Conservation (phyloP, 2,329 filamentous ascomycete genomes). For the Tolypocladium pustulatum region DNA sequence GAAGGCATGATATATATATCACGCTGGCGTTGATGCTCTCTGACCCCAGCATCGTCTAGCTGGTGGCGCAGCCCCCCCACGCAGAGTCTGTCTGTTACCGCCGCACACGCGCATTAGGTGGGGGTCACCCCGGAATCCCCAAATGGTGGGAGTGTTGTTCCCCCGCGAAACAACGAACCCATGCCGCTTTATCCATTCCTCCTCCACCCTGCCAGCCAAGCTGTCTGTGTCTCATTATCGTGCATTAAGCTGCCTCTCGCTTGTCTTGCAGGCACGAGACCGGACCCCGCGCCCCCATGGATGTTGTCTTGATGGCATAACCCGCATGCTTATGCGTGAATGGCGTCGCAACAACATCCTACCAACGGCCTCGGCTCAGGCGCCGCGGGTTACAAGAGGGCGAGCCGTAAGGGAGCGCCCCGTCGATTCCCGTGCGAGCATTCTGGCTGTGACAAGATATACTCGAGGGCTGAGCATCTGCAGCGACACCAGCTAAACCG, state of each 20-base stretch:
- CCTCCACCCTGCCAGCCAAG: background rate
- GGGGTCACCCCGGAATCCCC: constrained; percentile 8
- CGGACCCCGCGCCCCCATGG: background rate
- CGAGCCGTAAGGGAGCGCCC: constrained; percentile 39
- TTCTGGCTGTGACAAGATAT: constrained; percentile 66
- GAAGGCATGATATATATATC: background rate
- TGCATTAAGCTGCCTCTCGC: background rate
- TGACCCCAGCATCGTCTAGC: background rate
- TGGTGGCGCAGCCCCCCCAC: constrained; percentile 1
- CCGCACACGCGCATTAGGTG: background rate
- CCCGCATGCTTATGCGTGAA: constrained; percentile 4
- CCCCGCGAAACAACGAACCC: constrained; percentile 5
- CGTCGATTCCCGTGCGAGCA: constrained; percentile 53
- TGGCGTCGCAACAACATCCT: constrained; percentile 11
- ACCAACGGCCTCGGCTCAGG: constrained; percentile 5
- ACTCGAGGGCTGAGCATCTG: constrained; percentile 71
- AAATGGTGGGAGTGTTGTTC: constrained; percentile 3
- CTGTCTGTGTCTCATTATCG: background rate
- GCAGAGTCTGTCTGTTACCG: background rate
- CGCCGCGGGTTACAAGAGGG: constrained; percentile 32
- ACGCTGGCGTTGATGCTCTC: background rate
- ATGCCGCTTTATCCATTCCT: background rate
- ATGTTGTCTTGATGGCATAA: background rate
- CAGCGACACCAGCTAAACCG: constrained; percentile 76
- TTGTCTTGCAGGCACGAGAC: background rate